These are phyloP conservation scores for Lycium barbarum DNA, from an alignment of 257 asterid species.

Conservation along the genomic window DNA sequence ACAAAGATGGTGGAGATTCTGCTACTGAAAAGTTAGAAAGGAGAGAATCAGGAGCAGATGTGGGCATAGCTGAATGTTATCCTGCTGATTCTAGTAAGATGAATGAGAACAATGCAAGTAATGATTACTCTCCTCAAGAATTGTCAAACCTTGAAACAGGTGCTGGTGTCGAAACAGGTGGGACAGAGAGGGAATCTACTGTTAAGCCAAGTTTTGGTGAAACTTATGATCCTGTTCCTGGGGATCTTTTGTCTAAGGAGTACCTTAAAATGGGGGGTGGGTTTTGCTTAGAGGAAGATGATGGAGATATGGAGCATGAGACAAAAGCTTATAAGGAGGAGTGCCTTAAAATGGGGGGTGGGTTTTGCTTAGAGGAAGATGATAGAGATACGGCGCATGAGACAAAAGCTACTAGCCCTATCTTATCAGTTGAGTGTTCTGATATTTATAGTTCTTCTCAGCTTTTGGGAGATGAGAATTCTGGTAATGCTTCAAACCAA, in stretches of 20 bases:
- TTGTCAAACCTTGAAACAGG: slow-evolving; percentile 25
- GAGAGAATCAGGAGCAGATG: slow-evolving; percentile 40
- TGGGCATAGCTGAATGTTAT: slow-evolving; percentile 29
- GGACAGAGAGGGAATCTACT: slow-evolving; percentile 33
- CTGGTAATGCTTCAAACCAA: slow-evolving; percentile 25
- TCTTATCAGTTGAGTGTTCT: slow-evolving; percentile 31
- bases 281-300: slow-evolving; percentile 72
- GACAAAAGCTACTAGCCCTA: slow-evolving; percentile 32
- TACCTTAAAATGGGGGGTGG: slow-evolving; percentile 85
- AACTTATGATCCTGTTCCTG: slow-evolving; percentile 38
- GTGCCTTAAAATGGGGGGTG: slow-evolving; percentile 79
- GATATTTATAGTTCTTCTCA: slow-evolving; percentile 28
- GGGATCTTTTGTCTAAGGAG: slow-evolving; percentile 45
- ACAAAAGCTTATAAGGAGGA: slow-evolving; percentile 39
- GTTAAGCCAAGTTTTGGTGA: slow-evolving; percentile 27
- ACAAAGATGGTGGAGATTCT: slow-evolving; percentile 39
- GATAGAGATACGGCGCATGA: slow-evolving; percentile 42
- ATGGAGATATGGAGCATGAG: slow-evolving; percentile 38
- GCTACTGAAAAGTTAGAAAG: slow-evolving; percentile 28
- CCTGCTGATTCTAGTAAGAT: slow-evolving; percentile 32
- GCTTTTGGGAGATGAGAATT: slow-evolving; percentile 35
- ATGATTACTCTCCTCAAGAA: slow-evolving; percentile 9
- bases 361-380: slow-evolving; percentile 74
- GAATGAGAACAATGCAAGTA: slow-evolving; percentile 29
- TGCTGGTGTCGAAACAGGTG: slow-evolving; percentile 34